Evolutionary conservation across 495 filamentous ascomycete genomes (phyloP).

Genomic region (Emericellopsis terricola): DNA sequence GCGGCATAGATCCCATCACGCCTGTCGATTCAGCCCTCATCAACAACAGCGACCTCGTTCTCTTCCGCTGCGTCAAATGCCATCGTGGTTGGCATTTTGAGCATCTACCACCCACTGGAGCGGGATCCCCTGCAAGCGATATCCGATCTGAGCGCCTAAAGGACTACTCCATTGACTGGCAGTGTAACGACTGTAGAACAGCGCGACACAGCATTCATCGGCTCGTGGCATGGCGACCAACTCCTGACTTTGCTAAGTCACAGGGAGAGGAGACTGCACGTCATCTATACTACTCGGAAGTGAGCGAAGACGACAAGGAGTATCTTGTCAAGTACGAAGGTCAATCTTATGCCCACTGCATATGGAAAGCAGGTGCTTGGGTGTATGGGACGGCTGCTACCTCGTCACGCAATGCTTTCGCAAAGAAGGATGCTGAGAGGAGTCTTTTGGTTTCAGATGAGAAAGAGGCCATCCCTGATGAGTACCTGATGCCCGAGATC

Average conservation of each 20-base stretch:
- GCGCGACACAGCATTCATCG: constrained; percentile 42
- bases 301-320: constrained; percentile 51
- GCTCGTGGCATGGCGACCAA: constrained; percentile 77
- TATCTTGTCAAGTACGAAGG: constrained; percentile 81
- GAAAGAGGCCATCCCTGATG: constrained; percentile 69
- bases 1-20: constrained; percentile 57
- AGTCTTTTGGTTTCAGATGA: constrained; percentile 41
- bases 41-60: constrained; percentile 54
- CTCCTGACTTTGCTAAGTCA: no score
- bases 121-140: constrained; percentile 20
- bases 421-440: constrained; percentile 42
- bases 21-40: constrained; percentile 39
- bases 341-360: constrained; percentile 58
- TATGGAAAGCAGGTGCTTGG: constrained; percentile 84
- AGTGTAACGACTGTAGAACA: constrained; percentile 51
- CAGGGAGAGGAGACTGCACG: no score
- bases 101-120: constrained; percentile 42
- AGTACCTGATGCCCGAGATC: constrained; percentile 73
- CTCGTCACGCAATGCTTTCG: constrained; percentile 55
- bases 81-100: constrained; percentile 66
- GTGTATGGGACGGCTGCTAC: constrained; percentile 51
- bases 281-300: constrained; percentile 26
- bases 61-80: constrained; percentile 71
- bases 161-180: constrained; percentile 52
- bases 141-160: constrained; percentile 17